Percentiles rank a stretch among this genome's conserved stretches.
Evolutionary conservation across 164 flowering plant genomes (phyloP).

Genomic region (Protea cynaroides): DNA sequence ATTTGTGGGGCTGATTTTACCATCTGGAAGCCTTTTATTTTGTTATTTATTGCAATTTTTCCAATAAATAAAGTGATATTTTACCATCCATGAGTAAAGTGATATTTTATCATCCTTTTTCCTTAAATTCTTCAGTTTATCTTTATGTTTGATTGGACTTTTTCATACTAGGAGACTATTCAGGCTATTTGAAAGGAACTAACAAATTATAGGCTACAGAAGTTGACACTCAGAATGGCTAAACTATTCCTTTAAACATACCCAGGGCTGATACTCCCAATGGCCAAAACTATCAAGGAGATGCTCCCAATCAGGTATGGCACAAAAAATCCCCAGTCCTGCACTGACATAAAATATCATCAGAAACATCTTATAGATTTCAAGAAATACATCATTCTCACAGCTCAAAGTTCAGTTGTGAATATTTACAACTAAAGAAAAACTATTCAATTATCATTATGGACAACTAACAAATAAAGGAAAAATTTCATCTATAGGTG

Average conservation of each 20-base stretch:
- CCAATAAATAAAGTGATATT: too few relatives aligned
- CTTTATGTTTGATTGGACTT: too few relatives aligned
- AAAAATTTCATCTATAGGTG: not conserved
- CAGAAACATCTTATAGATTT: not conserved
- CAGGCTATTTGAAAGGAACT: not conserved
- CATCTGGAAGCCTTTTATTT: too few relatives aligned
- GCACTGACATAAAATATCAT: constrained; percentile 5
- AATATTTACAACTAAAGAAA: not conserved
- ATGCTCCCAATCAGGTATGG: constrained; percentile 95
- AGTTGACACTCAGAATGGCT: too few relatives aligned
- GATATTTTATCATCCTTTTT: too few relatives aligned
- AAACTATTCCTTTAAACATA: constrained; percentile 24
- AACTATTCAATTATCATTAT: not conserved
- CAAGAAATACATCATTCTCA: not conserved
- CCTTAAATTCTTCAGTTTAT: too few relatives aligned
- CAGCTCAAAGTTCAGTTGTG: not conserved
- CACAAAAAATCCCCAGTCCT: constrained; percentile 99
- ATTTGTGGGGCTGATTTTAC: too few relatives aligned
- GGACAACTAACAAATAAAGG: not conserved
- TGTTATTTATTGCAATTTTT: too few relatives aligned
- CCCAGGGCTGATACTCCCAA: constrained; percentile 94
- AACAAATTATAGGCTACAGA: too few relatives aligned
- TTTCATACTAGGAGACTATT: not conserved
- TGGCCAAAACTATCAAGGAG: constrained; percentile 78
- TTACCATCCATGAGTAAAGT: too few relatives aligned